Conservation (phyloP, 2,329 filamentous ascomycete genomes). For the Cladosporium sp. region DNA sequence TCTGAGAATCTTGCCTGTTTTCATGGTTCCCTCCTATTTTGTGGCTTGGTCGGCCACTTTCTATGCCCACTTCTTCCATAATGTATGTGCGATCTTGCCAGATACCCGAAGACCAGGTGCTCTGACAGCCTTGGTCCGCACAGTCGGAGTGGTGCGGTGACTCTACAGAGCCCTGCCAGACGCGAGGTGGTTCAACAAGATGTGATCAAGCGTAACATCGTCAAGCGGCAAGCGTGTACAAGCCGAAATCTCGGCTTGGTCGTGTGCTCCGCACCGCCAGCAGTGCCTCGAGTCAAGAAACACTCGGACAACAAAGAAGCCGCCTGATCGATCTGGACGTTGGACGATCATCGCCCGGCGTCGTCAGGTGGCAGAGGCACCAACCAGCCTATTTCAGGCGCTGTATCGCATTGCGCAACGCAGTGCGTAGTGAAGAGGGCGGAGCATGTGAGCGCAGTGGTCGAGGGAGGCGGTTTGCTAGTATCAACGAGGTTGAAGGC, state of each 20-base stretch:
- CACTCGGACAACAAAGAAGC: constrained; percentile 6
- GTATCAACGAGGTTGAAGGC: constrained; percentile 8
- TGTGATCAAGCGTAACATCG: background rate
- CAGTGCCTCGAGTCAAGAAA: background rate
- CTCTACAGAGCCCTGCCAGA: background rate
- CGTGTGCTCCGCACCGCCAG: constrained; percentile 6
- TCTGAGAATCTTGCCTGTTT: background rate
- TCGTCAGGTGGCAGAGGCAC: constrained; percentile 15
- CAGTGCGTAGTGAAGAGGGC: background rate
- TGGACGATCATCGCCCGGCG: constrained; percentile 2
- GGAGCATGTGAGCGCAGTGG: background rate
- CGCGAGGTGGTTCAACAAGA: background rate
- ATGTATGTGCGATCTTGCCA: background rate
- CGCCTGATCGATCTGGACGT: constrained; percentile 11
- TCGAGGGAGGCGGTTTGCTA: background rate
- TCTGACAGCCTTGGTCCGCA: background rate
- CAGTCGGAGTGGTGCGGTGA: background rate
- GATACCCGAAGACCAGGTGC: background rate
- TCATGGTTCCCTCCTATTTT: no score
- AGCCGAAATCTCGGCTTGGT: constrained; percentile 8
- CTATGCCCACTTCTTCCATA: background rate
- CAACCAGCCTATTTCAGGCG: constrained; percentile 8
- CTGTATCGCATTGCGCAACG: constrained; percentile 9
- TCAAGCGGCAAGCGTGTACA: constrained; percentile 13
- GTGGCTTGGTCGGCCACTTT: no score